Evolutionary conservation across 352 stramenopile genomes (phyloP), one percentile per base, ranked within the genome.

Genomic region (Globisporangium mamillatum): DNA sequence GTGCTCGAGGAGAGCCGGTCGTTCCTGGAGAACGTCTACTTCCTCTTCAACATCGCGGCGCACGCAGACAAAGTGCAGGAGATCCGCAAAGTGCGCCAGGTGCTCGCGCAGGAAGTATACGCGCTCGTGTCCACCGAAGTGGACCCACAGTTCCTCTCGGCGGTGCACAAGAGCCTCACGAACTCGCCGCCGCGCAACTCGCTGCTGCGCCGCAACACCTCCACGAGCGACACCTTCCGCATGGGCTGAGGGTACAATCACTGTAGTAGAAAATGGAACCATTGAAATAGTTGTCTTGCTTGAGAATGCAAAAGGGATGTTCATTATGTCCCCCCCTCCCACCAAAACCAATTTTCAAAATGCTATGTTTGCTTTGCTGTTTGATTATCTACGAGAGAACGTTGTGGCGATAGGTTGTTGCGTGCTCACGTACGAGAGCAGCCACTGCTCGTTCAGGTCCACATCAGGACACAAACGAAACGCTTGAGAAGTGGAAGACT

Each of bases 1-100:
- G 83, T 93, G 64, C 65, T 93, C 1, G 85, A 92, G 74, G 85
- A 93, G 65, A 85, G 85, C 56, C 83, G 85, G 16, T 86, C 83
- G n/a, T 80, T 92, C 54, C 69, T 84, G n/a, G 83, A 93, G 61
- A 91, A 91, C 57, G 81, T 93, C 29, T 75, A 78, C 27, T 93
- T 91, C 72, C 75, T 92, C 41, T 89, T 89, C 67, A 90, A 83
- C 70, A 88, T 92, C 63, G 76, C 85, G 0, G 74, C 81, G 9
- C 81, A 90, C 63, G 69, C 80, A 8, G 82, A 93, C 38, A 70
- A 90, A 55, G 77, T 92, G 34, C 66, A 75, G 3, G 72, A 76
- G 27, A 72, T 92, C 60, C 81, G 77, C 60, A 83, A 84, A 60
- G 74, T 86, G 64, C 80, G 85, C 34, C 73, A 80, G 46, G 41